Evolutionary conservation across 208 protist species (phyloP).

Genomic region (Acanthamoeba triangularis): DNA sequence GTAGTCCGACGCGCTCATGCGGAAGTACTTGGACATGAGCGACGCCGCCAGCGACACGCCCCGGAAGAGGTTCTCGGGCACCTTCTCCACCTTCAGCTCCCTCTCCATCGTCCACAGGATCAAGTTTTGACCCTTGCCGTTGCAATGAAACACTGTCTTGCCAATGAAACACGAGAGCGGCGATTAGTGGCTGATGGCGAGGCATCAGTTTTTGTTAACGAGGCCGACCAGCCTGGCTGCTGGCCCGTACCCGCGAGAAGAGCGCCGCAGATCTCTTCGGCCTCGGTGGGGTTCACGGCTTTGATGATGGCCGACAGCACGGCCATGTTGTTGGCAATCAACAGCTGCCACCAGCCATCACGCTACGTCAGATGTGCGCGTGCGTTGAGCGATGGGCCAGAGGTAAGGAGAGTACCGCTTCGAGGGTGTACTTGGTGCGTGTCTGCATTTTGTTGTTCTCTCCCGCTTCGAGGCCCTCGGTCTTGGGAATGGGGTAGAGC

Average conservation of each 20-base stretch:
- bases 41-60: conserved; percentile 27
- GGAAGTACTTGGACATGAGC: conserved; percentile 61
- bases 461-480: conserved; percentile 14
- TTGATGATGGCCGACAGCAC: background rate
- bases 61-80: conserved; percentile 1
- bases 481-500: conserved; percentile 48
- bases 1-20: conserved; percentile 55
- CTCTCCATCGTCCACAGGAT: conserved; percentile 52
- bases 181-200: too few relatives aligned
- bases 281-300: background rate
- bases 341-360: background rate
- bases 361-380: background rate
- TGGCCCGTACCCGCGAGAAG: background rate
- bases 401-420: background rate
- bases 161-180: background rate
- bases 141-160: background rate
- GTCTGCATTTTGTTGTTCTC: conserved; percentile 55
- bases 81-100: conserved; percentile 30
- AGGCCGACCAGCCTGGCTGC: background rate
- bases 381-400: background rate
- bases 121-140: conserved; percentile 17
- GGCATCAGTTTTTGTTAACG: background rate
- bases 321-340: conserved; percentile 54
- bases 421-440: conserved; percentile 25
- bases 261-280: conserved; percentile 24